phyloP scores from a whole-genome alignment of 2,329 filamentous ascomycete genomes.

The Penicillium corylophilum region DNA sequence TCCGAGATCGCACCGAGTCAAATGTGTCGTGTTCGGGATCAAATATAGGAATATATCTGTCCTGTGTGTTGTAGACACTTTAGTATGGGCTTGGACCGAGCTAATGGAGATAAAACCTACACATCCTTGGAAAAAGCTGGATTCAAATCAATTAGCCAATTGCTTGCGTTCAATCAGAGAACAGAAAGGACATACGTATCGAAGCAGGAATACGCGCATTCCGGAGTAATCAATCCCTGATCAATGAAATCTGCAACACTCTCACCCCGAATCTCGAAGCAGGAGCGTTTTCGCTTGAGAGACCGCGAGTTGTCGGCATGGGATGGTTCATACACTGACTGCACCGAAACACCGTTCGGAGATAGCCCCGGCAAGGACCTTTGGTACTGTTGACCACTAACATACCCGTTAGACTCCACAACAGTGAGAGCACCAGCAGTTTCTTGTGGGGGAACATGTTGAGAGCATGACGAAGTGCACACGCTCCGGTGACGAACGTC shows the following conservation, averaged over 20 bases:
- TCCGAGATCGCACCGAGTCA: slow-evolving; percentile 47
- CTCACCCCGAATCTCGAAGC: slow-evolving; percentile 35
- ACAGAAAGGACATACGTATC: slow-evolving; percentile 23
- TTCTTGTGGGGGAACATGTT: neutral
- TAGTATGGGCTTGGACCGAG: neutral
- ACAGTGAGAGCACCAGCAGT: neutral
- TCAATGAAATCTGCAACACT: slow-evolving; percentile 36
- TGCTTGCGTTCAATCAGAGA: neutral
- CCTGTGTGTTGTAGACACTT: slow-evolving; percentile 22
- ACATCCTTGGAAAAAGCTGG: slow-evolving; percentile 40
- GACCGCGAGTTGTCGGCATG: slow-evolving; percentile 5
- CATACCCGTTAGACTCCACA: neutral
- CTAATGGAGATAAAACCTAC: slow-evolving; percentile 18
- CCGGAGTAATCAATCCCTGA: slow-evolving; percentile 34
- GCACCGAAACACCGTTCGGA: slow-evolving; percentile 6
- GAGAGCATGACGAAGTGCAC: slow-evolving; percentile 8
- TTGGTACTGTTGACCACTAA: slow-evolving; percentile 1
- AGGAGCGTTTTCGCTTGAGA: slow-evolving; percentile 30
- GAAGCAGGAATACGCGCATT: slow-evolving; percentile 35
- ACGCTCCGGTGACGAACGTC: slow-evolving; percentile 1
- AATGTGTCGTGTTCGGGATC: slow-evolving; percentile 48
- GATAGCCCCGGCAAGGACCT: slow-evolving; percentile 11
- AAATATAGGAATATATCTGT: slow-evolving; percentile 53
- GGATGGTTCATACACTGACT: slow-evolving; percentile 4
- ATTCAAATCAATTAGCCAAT: neutral